These are phyloP conservation scores for Penstemon davidsonii DNA, from an alignment of 257 asterid species.

Conservation along the genomic window DNA sequence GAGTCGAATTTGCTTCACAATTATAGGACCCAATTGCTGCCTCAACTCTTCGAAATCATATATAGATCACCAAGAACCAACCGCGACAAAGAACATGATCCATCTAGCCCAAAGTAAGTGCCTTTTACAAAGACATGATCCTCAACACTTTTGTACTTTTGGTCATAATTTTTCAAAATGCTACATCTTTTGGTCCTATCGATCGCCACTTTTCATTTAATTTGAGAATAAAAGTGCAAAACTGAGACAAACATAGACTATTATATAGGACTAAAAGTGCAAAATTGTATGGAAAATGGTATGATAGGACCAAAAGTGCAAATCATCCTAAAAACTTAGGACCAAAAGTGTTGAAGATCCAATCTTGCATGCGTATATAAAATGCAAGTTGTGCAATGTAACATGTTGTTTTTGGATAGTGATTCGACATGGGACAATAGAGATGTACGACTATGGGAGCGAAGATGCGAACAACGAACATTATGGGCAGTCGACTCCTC, in stretches of 20 bases:
- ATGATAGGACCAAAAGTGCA: too few relatives aligned
- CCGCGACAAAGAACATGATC: conserved; percentile 73
- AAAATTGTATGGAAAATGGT: too few relatives aligned
- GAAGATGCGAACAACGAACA: conserved; percentile 36
- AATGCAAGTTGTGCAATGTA: neutral
- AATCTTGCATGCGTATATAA: neutral
- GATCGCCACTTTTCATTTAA: too few relatives aligned
- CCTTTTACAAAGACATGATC: neutral
- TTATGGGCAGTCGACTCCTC: conserved; percentile 60
- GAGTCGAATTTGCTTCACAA: neutral
- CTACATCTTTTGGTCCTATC: too few relatives aligned
- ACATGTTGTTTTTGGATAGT: conserved; percentile 30
- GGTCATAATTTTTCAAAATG: too few relatives aligned
- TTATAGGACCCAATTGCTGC: conserved; percentile 69
- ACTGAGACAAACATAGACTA: too few relatives aligned
- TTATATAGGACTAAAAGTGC: too few relatives aligned
- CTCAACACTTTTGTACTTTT: too few relatives aligned
- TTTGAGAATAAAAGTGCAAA: too few relatives aligned
- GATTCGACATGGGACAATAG: conserved; percentile 50
- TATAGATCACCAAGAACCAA: conserved; percentile 53
- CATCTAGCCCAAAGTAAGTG: conserved; percentile 74
- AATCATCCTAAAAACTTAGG: too few relatives aligned
- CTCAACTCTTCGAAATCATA: conserved; percentile 51
- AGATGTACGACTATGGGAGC: conserved; percentile 54
- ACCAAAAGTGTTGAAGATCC: too few relatives aligned